These are phyloP conservation scores for Starmera amethionina DNA, from an alignment of 805 yeast genomes.

Conservation along the genomic window DNA sequence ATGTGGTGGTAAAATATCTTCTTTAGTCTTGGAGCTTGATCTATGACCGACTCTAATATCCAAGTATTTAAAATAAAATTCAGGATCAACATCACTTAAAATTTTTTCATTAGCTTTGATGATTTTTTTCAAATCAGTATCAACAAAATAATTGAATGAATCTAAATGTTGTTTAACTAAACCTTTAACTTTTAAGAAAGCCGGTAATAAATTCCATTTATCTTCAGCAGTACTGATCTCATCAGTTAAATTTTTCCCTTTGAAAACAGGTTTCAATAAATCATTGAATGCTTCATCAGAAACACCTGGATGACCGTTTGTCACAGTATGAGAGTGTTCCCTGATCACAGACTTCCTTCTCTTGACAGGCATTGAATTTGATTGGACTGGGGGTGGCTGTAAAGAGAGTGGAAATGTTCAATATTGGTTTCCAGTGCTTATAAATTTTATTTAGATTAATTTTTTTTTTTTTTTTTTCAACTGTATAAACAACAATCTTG, in stretches of 20 bases:
- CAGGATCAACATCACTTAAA: constrained; percentile 93
- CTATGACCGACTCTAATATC: constrained; percentile 88
- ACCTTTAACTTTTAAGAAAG: constrained; percentile 91
- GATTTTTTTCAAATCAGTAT: constrained; percentile 85
- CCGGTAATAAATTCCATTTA: constrained; percentile 95
- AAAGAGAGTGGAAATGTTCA: background rate
- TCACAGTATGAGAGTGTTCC: constrained; percentile 4
- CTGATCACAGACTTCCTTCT: constrained; percentile 8
- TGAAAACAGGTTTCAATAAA: constrained; percentile 68
- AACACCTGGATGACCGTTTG: constrained; percentile 11
- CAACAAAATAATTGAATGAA: constrained; percentile 95
- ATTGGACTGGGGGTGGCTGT: too few species aligned
- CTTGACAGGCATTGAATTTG: constrained; percentile 11
- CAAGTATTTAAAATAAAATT: constrained; percentile 83
- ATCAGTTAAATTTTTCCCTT: constrained; percentile 82
- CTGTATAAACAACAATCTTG: background rate
- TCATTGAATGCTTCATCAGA: constrained; percentile 63
- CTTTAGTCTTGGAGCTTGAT: constrained; percentile 43
- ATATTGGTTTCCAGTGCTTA: background rate
- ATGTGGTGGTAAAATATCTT: constrained; percentile 75
- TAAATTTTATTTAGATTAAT: background rate
- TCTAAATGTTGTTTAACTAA: constrained; percentile 95
- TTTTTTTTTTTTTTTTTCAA: background rate
- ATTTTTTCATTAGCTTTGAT: constrained; percentile 84
- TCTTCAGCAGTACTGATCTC: constrained; percentile 87